Percentiles rank a stretch among this genome's conserved stretches.
Conservation (phyloP, 1,284 basidiomycete species). For the Gomphus bonarii region DNA sequence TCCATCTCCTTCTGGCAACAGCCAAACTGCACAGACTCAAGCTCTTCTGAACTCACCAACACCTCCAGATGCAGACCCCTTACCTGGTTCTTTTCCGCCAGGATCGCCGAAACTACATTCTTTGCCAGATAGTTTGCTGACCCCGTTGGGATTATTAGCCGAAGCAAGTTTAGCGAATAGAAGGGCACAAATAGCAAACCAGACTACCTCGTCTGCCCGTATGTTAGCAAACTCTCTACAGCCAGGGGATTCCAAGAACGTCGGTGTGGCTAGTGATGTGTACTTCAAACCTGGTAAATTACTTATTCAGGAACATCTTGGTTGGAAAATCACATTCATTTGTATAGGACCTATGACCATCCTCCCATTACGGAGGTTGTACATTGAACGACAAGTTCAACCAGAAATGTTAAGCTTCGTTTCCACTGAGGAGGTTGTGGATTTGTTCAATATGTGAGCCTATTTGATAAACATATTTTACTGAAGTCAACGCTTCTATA, state of each 20-base stretch:
- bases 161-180: slow-evolving; percentile 87
- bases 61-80: slow-evolving; percentile 26
- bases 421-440: slow-evolving; percentile 74
- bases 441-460: slow-evolving; percentile 84
- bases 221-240: slow-evolving; percentile 16
- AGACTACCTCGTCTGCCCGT: slow-evolving; percentile 2
- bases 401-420: slow-evolving; percentile 87
- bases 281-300: slow-evolving; percentile 87
- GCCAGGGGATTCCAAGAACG: slow-evolving; percentile 25
- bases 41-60: slow-evolving; percentile 51
- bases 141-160: slow-evolving; percentile 83
- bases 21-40: slow-evolving; percentile 42
- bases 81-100: slow-evolving; percentile 22
- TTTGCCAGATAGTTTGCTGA: slow-evolving; percentile 83
- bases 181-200: slow-evolving; percentile 31
- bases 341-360: slow-evolving; percentile 74
- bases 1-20: slow-evolving; percentile 49
- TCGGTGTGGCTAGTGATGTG: slow-evolving; percentile 82
- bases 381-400: slow-evolving; percentile 83
- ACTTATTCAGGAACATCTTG: slow-evolving; percentile 4
- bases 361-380: slow-evolving; percentile 72
- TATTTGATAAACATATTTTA: slow-evolving; percentile 11
- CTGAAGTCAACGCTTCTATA: slow-evolving; percentile 12
- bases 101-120: slow-evolving; percentile 75
- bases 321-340: neutral